Evolutionary conservation across 148 eudicot genomes (phyloP), one percentile per base, ranked within the genome.

Genomic region (Chenopodium quinoa): DNA sequence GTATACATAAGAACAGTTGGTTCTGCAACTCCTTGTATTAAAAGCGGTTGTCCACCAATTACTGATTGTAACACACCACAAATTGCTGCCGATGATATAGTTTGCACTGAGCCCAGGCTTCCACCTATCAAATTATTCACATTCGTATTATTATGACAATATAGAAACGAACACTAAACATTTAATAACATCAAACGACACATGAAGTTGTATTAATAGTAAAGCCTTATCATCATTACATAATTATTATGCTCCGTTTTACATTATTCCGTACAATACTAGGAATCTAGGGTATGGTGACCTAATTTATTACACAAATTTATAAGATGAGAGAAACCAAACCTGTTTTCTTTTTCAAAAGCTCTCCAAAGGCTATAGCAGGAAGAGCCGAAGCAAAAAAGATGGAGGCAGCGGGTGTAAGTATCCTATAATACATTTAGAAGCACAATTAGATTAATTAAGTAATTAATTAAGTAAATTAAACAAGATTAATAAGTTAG

Each of bases 341-440:
- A 88, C 92, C 94, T 73, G 92, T 87, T 82, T 88, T 88, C 56
- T 85, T 80, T 77, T 82, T 89, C 75, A 91, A 63, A 34, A 86
- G 89, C 84, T 91, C 90, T 0, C 92, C 92, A 56, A 91, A 91
- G 34, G 91, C 92, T 70, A 91, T 88, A 3, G 89, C 91, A 16
- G 92, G 94, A 73, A 91, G 88, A n/a, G 89, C 90, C 4, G 92
- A 89, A 58, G 94, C 91, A 78, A 91, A 91, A 84, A 91, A 88
- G 46, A 91, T 86, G 37, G 82, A 88, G 3, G 88, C 78, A 7
- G 89, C 88, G 27, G 92, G 92, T 76, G 84, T 88, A 56, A 89
- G 77, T 84, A 91, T 89, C 89, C 94, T 91, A 75, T 27, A 47
- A 62, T 62, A 56, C 62, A 62, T 52, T 17, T 76, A 62, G 4